Evolutionary conservation across 305 asterid species (phyloP).

Genomic region (Plantago coronopus): DNA sequence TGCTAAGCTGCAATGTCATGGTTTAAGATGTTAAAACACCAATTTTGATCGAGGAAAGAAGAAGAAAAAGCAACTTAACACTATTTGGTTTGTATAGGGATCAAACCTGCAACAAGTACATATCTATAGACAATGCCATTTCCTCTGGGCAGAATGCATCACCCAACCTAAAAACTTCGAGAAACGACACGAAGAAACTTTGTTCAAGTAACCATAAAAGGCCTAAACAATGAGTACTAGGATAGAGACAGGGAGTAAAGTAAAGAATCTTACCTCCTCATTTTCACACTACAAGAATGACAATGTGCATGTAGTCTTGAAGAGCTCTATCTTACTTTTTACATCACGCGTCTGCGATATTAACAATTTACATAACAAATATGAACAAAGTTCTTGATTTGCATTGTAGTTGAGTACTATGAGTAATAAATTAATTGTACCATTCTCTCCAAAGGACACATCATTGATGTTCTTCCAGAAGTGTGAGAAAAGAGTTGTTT

Average conservation of each 20-base stretch:
- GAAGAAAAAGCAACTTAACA: conserved; percentile 3
- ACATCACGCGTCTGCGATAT: no score
- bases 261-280: conserved; percentile 59
- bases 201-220: not conserved
- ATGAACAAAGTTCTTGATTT: no score
- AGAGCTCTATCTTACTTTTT: no score
- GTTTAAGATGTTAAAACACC: conserved; percentile 10
- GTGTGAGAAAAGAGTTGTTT: no score
- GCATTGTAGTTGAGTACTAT: no score
- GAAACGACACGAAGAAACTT: conserved; percentile 37
- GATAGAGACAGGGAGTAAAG: no score
- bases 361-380: no score
- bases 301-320: no score
- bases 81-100: not conserved
- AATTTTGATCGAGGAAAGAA: not conserved
- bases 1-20: conserved; percentile 56
- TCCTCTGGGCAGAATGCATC: conserved; percentile 84
- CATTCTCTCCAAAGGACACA: no score
- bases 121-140: conserved; percentile 74
- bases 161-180: conserved; percentile 95
- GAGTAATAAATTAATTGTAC: no score
- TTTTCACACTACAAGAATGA: no score
- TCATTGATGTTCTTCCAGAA: no score
- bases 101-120: conserved; percentile 81
- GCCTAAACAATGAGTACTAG: conserved; percentile 1